Evolutionary conservation across 371 early-diverging fungal species (phyloP).

Genomic region (Zancudomyces culisetae): DNA sequence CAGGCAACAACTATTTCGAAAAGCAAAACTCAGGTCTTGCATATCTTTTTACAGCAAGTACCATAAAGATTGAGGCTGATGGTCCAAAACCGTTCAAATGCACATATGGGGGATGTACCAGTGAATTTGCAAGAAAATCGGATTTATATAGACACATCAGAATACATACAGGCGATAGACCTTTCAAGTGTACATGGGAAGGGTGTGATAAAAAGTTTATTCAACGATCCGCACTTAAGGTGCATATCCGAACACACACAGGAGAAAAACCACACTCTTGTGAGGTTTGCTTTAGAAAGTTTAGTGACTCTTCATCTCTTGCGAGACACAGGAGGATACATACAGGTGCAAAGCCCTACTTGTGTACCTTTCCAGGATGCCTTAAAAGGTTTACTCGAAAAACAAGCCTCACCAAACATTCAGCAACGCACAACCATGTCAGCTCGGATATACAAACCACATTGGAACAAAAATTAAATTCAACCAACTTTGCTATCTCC

Average conservation of each 20-base stretch:
- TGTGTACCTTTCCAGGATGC: slow-evolving; percentile 23
- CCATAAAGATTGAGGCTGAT: no score
- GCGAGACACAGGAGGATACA: slow-evolving; percentile 36
- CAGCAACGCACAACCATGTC: slow-evolving; percentile 2
- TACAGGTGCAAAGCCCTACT: slow-evolving; percentile 46
- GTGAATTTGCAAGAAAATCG: slow-evolving; percentile 53
- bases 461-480: background rate
- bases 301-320: slow-evolving; percentile 27
- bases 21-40: no score
- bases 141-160: slow-evolving; percentile 51
- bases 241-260: slow-evolving; percentile 57
- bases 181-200: slow-evolving; percentile 38
- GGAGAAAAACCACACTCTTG: slow-evolving; percentile 60
- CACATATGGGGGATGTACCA: slow-evolving; percentile 37
- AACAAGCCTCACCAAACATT: slow-evolving; percentile 40
- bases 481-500: background rate
- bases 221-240: slow-evolving; percentile 57
- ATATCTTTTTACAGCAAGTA: no score
- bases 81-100: slow-evolving; percentile 48
- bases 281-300: slow-evolving; percentile 24
- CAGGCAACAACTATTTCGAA: no score
- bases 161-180: slow-evolving; percentile 56
- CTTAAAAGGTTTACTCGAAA: slow-evolving; percentile 42
- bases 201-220: slow-evolving; percentile 55
- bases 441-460: background rate